A percentile compares a stretch with the other conserved stretches of the same genome.
These are phyloP conservation scores for Aureobasidium vineae DNA, from an alignment of 2,329 filamentous ascomycete species.

Conservation along the genomic window DNA sequence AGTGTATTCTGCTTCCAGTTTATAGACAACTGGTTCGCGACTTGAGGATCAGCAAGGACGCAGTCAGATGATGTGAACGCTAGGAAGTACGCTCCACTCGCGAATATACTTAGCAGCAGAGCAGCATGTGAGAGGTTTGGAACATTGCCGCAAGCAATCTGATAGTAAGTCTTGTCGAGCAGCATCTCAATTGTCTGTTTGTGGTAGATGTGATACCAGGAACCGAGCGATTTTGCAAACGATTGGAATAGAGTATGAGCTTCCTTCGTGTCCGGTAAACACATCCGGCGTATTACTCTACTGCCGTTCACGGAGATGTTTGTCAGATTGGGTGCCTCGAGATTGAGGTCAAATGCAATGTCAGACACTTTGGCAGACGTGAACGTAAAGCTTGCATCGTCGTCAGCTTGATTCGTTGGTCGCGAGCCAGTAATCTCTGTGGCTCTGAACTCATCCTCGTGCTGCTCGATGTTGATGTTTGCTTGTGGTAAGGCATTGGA, in stretches of 20 bases:
- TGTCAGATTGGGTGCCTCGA: not conserved
- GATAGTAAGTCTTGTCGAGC: slow-evolving; percentile 30
- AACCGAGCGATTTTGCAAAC: slow-evolving; percentile 31
- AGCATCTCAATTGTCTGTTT: slow-evolving; percentile 28
- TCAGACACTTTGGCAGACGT: not conserved
- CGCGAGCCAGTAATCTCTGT: not conserved
- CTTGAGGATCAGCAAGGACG: slow-evolving; percentile 12
- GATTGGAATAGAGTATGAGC: slow-evolving; percentile 29
- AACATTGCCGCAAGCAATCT: slow-evolving; percentile 17
- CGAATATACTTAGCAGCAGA: slow-evolving; percentile 28
- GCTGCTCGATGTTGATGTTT: not conserved
- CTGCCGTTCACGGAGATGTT: not conserved
- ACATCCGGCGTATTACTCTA: slow-evolving; percentile 24
- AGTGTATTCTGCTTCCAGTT: slow-evolving; percentile 28
- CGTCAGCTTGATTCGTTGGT: not conserved
- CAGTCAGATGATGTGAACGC: not conserved
- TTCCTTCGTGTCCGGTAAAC: slow-evolving; percentile 30
- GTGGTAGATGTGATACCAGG: slow-evolving; percentile 34
- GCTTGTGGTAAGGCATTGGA: not conserved
- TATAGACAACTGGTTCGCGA: slow-evolving; percentile 22
- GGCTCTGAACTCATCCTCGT: not conserved
- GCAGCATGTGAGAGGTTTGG: slow-evolving; percentile 20
- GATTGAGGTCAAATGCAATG: not conserved
- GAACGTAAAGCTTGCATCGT: not conserved
- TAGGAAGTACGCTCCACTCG: slow-evolving; percentile 28